Percentiles rank a stretch among this genome's conserved stretches.
Evolutionary conservation across 495 filamentous ascomycete species (phyloP).

Genomic region (Aspergillus coremiiformis): DNA sequence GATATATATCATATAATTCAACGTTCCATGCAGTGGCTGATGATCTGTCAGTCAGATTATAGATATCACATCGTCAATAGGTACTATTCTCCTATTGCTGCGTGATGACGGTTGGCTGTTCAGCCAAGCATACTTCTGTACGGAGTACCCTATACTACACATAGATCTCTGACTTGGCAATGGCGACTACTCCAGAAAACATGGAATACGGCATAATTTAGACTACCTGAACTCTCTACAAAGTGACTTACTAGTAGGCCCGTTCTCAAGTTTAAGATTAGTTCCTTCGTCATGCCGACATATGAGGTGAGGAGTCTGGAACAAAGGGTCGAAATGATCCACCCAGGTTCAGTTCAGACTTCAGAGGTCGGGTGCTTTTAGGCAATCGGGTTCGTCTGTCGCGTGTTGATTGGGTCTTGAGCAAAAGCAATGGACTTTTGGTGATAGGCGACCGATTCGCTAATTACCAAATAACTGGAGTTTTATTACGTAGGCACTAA

Average conservation of each 20-base stretch:
- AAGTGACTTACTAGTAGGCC: neutral
- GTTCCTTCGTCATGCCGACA: slow-evolving; percentile 6
- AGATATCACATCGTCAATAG: slow-evolving; percentile 17
- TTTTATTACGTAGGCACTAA: slow-evolving; percentile 10
- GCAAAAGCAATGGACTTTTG: neutral
- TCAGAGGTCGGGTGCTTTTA: neutral
- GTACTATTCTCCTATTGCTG: slow-evolving; percentile 18
- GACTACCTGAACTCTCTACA: neutral
- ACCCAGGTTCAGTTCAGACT: neutral
- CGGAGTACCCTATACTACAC: too few relatives aligned
- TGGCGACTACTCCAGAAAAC: neutral
- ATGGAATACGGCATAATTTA: neutral
- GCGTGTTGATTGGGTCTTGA: slow-evolving; percentile 1
- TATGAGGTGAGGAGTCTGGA: slow-evolving; percentile 11
- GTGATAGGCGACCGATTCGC: slow-evolving; percentile 1
- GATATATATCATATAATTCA: neutral
- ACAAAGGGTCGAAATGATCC: slow-evolving; percentile 12
- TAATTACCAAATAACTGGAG: slow-evolving; percentile 5
- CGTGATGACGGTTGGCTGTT: slow-evolving; percentile 14
- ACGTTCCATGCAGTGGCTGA: neutral
- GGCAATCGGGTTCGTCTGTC: slow-evolving; percentile 4
- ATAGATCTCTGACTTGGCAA: slow-evolving; percentile 6
- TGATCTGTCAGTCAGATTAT: slow-evolving; percentile 14
- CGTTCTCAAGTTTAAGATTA: neutral
- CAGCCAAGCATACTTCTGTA: slow-evolving; percentile 6